Evolutionary conservation across 2,329 filamentous ascomycete species (phyloP).

Genomic region (Clarireedia monteithiana): DNA sequence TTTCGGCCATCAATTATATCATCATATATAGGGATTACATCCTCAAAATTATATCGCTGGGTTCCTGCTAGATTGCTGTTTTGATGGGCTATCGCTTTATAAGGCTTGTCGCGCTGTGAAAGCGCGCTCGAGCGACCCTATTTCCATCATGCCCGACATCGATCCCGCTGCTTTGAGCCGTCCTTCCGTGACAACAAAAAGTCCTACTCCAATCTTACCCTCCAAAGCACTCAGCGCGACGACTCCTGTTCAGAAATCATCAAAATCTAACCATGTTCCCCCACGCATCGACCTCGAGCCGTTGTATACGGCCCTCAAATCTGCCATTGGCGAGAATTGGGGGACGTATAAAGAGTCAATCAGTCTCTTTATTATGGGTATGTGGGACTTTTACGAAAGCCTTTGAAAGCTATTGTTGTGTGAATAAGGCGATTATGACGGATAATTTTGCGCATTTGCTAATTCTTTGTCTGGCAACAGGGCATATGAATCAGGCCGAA

Average conservation of each 20-base stretch:
- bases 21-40: slow-evolving; percentile 14
- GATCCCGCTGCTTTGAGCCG: slow-evolving; percentile 64
- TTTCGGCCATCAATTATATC: slow-evolving; percentile 18
- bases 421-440: background rate
- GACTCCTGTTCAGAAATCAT: slow-evolving; percentile 37
- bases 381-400: slow-evolving; percentile 10
- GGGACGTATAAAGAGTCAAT: slow-evolving; percentile 54
- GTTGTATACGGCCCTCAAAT: slow-evolving; percentile 54
- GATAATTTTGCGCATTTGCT: slow-evolving; percentile 17
- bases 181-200: slow-evolving; percentile 39
- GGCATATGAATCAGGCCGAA: slow-evolving; percentile 55
- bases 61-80: slow-evolving; percentile 17
- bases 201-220: slow-evolving; percentile 51
- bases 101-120: slow-evolving; percentile 21
- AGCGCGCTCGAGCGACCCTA: slow-evolving; percentile 20
- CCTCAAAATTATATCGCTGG: slow-evolving; percentile 17
- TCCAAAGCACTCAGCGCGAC: slow-evolving; percentile 52
- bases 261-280: slow-evolving; percentile 56
- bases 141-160: slow-evolving; percentile 54
- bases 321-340: slow-evolving; percentile 57
- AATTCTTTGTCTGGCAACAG: slow-evolving; percentile 33
- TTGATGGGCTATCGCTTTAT: slow-evolving; percentile 24
- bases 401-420: background rate
- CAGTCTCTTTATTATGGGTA: slow-evolving; percentile 56
- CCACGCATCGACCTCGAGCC: slow-evolving; percentile 61